phyloP scores from a whole-genome alignment of 1,284 basidiomycete species.

The Cutaneotrichosporon sp. region DNA sequence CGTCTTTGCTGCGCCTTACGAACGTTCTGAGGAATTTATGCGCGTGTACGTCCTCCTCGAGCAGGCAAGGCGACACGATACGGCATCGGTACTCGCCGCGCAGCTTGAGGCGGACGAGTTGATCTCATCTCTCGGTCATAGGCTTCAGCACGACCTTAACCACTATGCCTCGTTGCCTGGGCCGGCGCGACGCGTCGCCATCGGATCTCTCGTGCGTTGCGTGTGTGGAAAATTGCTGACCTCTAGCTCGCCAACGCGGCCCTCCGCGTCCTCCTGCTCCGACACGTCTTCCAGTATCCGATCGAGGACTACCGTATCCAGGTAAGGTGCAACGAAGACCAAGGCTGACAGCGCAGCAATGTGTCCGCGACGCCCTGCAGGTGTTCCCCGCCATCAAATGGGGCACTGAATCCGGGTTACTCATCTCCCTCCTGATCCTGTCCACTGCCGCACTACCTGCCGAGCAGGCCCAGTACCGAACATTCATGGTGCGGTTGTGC shows the following conservation, averaged over 20 bases:
- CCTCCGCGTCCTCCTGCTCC: slow-evolving; percentile 21
- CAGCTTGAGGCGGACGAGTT: slow-evolving; percentile 25
- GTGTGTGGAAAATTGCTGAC: background rate
- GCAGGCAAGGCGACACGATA: slow-evolving; percentile 4
- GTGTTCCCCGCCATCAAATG: slow-evolving; percentile 20
- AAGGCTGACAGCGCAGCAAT: slow-evolving; percentile 12
- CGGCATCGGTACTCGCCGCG: background rate
- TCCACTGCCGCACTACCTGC: slow-evolving; percentile 11
- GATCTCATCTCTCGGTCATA: slow-evolving; percentile 5
- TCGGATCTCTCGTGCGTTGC: slow-evolving; percentile 7
- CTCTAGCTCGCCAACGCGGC: slow-evolving; percentile 18
- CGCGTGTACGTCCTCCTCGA: slow-evolving; percentile 11
- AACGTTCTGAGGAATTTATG: slow-evolving; percentile 10
- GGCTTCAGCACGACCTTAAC: slow-evolving; percentile 10
- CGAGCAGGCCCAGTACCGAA: slow-evolving; percentile 15
- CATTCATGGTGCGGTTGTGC: slow-evolving; percentile 22
- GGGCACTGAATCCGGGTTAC: slow-evolving; percentile 23
- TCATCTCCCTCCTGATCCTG: slow-evolving; percentile 21
- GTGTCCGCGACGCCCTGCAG: slow-evolving; percentile 12
- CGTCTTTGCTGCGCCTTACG: slow-evolving; percentile 14
- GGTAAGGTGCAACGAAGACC: slow-evolving; percentile 3
- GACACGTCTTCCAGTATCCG: slow-evolving; percentile 16
- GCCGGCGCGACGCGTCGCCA: background rate
- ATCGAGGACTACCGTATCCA: slow-evolving; percentile 12
- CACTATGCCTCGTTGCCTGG: background rate